Conservation (phyloP, 2,329 filamentous ascomycete genomes). For the Beauveria australis region DNA sequence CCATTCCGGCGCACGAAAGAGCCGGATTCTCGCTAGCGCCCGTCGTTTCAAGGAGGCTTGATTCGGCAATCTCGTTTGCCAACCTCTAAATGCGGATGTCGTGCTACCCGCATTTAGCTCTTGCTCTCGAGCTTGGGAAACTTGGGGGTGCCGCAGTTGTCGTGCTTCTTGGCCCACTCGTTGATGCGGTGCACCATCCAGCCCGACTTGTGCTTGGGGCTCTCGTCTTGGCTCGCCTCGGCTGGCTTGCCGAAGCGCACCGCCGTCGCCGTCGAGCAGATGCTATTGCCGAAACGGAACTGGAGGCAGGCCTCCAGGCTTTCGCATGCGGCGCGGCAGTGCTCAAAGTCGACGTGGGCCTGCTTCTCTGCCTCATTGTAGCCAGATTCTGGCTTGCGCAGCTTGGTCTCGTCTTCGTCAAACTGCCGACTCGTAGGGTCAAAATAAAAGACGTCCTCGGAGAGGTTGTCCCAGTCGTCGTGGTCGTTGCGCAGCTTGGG, state of each 20-base stretch:
- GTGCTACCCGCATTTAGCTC: neutral
- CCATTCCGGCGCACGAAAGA: neutral
- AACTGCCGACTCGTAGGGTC: constrained; percentile 23
- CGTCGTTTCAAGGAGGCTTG: neutral
- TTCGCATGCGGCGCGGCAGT: constrained; percentile 38
- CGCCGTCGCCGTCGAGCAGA: constrained; percentile 27
- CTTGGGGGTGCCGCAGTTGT: constrained; percentile 24
- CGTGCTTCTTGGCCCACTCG: constrained; percentile 30
- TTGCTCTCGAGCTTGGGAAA: constrained; percentile 21
- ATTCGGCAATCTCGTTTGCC: neutral
- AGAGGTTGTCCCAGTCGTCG: constrained; percentile 46
- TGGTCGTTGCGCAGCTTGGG: constrained; percentile 29
- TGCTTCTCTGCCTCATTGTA: constrained; percentile 29
- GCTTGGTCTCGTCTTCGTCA: constrained; percentile 22
- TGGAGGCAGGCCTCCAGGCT: constrained; percentile 30
- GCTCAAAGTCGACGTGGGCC: constrained; percentile 33
- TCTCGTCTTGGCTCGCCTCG: constrained; percentile 20
- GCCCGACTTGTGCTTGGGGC: constrained; percentile 29
- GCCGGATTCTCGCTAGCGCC: neutral
- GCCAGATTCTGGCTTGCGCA: constrained; percentile 24
- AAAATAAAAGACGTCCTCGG: constrained; percentile 36
- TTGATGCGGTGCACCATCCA: constrained; percentile 35
- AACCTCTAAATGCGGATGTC: neutral
- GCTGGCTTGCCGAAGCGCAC: constrained; percentile 33
- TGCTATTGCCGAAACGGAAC: constrained; percentile 30